Conservation (phyloP, 2,329 filamentous ascomycete genomes). For the Aureobasidium sp. region DNA sequence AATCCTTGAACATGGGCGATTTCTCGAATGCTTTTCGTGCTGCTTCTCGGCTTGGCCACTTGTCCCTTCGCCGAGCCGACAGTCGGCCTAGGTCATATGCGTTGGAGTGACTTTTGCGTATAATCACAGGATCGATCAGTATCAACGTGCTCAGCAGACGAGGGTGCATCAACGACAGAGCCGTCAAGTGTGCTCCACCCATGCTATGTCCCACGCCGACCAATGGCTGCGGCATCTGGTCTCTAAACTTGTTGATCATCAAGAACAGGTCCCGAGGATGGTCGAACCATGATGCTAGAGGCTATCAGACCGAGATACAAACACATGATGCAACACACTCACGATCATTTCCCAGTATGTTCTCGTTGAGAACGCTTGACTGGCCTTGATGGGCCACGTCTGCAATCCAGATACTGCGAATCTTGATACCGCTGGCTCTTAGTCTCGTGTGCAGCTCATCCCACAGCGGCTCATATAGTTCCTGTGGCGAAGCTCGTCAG, state of each 20-base stretch:
- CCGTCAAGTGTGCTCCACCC: slow-evolving; percentile 66
- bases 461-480: slow-evolving; percentile 89
- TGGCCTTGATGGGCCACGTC: slow-evolving; percentile 81
- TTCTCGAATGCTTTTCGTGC: slow-evolving; percentile 61
- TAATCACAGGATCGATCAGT: slow-evolving; percentile 79
- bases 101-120: slow-evolving; percentile 35
- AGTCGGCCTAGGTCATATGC: slow-evolving; percentile 44
- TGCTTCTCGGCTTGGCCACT: slow-evolving; percentile 69
- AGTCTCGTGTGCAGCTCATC: slow-evolving; percentile 64
- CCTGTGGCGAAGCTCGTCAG: slow-evolving; percentile 41
- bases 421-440: slow-evolving; percentile 55
- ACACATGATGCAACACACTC: slow-evolving; percentile 27
- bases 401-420: slow-evolving; percentile 82
- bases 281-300: slow-evolving; percentile 75
- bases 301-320: neutral
- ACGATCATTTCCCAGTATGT: slow-evolving; percentile 76
- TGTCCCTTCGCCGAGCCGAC: slow-evolving; percentile 67
- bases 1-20: slow-evolving; percentile 69
- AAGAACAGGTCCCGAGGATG: slow-evolving; percentile 77
- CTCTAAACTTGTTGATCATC: slow-evolving; percentile 76
- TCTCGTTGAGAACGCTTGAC: slow-evolving; percentile 71
- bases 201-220: slow-evolving; percentile 86
- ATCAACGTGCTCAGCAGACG: slow-evolving; percentile 69
- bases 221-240: slow-evolving; percentile 71
- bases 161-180: slow-evolving; percentile 70